These are phyloP conservation scores for Fusarium sacchari DNA, from an alignment of 2,329 filamentous ascomycete genomes.

Conservation along the genomic window DNA sequence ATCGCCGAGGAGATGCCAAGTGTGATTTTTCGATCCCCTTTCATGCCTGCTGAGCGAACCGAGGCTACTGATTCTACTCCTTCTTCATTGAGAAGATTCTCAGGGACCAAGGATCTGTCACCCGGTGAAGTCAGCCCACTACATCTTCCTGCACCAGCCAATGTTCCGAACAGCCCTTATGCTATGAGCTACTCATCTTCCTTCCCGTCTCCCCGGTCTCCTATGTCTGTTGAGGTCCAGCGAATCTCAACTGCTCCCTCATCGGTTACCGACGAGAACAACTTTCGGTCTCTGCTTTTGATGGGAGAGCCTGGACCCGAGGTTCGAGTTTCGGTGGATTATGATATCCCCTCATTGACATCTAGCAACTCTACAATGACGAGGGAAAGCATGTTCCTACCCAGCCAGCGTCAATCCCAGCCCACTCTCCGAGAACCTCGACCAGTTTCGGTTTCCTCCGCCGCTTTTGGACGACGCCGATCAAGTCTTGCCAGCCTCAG, in stretches of 20 bases:
- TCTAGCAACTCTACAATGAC: constrained; percentile 83
- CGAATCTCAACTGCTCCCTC: constrained; percentile 80
- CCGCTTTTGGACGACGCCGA: constrained; percentile 74
- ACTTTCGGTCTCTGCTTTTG: constrained; percentile 73
- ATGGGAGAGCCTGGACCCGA: constrained; percentile 80
- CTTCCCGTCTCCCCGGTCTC: constrained; percentile 74
- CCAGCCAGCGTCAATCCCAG: constrained; percentile 59
- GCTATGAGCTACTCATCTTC: constrained; percentile 73
- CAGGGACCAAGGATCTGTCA: constrained; percentile 57
- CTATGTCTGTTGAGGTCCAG: constrained; percentile 76
- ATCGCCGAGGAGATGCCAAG: constrained; percentile 59
- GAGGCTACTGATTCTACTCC: constrained; percentile 55
- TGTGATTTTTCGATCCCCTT: constrained; percentile 53
- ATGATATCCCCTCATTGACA: constrained; percentile 76
- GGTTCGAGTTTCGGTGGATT: constrained; percentile 73
- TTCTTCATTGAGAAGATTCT: constrained; percentile 57
- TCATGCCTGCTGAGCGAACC: constrained; percentile 46
- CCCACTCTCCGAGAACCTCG: constrained; percentile 64
- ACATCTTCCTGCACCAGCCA: constrained; percentile 55
- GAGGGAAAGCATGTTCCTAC: constrained; percentile 67
- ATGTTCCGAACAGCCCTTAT: constrained; percentile 70
- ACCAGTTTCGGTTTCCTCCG: constrained; percentile 69
- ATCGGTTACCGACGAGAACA: constrained; percentile 76
- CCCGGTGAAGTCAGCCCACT: constrained; percentile 62
- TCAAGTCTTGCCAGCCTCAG: constrained; percentile 82